These are phyloP conservation scores for Rosa chinensis DNA, from an alignment of 306 rosid genomes.

Conservation along the genomic window DNA sequence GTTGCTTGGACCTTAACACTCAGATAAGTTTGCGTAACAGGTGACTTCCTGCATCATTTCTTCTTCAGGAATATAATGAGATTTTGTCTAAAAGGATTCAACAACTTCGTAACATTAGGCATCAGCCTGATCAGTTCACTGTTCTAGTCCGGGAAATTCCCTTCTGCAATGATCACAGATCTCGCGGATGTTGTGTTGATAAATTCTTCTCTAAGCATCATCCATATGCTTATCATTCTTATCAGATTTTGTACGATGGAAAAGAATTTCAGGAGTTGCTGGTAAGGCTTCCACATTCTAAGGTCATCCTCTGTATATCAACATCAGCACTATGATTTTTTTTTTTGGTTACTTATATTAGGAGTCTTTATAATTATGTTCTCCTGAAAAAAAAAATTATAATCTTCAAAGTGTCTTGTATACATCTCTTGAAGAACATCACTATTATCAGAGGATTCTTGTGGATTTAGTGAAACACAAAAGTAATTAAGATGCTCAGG, in stretches of 20 bases:
- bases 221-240: conserved; percentile 61
- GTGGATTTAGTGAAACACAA: neutral
- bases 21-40: conserved; percentile 24
- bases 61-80: conserved; percentile 72
- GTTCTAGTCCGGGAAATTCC: conserved; percentile 81
- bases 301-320: neutral
- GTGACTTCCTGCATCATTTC: conserved; percentile 26
- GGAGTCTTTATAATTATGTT: neutral
- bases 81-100: conserved; percentile 65
- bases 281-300: conserved; percentile 45
- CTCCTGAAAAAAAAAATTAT: neutral
- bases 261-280: conserved; percentile 54
- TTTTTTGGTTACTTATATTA: neutral
- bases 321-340: no score
- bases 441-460: neutral
- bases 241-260: conserved; percentile 57
- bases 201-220: conserved; percentile 76
- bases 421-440: neutral
- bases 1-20: conserved; percentile 19
- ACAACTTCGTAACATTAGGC: conserved; percentile 51
- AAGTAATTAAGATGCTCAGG: neutral
- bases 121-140: conserved; percentile 79
- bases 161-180: conserved; percentile 62
- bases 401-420: neutral
- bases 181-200: conserved; percentile 58